Evolutionary conservation across 495 filamentous ascomycete genomes (phyloP), one percentile per base, ranked within the genome.

Genomic region (Annulohypoxylon bovei): DNA sequence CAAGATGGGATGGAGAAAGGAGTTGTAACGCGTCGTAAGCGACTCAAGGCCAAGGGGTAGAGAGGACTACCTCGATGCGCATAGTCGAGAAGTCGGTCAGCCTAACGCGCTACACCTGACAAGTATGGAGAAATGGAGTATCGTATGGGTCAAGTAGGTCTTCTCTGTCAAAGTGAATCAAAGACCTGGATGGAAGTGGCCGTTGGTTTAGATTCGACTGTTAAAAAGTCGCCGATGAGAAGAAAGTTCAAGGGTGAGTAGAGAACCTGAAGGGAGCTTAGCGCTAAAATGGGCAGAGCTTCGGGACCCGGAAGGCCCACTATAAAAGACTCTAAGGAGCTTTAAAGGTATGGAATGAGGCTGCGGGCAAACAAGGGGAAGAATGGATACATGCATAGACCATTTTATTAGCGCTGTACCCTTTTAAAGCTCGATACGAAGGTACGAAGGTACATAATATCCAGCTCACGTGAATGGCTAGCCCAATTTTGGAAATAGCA

Each of bases 1-100:
- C 46, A 22, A 35, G 28, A 35, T 49, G 39, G 27, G 53, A 46
- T 16, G 44, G 37, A 35, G 35, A 64, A 54, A 53, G 50, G 54
- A 57, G 56, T 49, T 60, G 64, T 22, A 67, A 68, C 70, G 65
- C 70, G 70, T 67, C 70, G 70, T 72, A 68, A 72, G 54, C 64
- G 60, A 54, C 47, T 52, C 27, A 30, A 32, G 47, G 37, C 46
- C 27, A 30, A 32, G 47, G 37, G 46, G 53, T 54, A 53, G 28
- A 33, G 32, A 47, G 33, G 47, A 33, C 46, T 71, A 71, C 52
- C 44, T 53, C 35, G 58, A 49, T 65, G 39, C 59, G 46, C 69
- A 72, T 72, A 72, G 64, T 64, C 52, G 54, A 42, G 16, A 50
- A 63, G 47, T 39, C 23, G 25, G 58, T 52, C 53, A 57, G 33